A percentile compares a stretch with the other conserved stretches of the same genome.
Conservation (phyloP, 2,329 filamentous ascomycete genomes). For the Dryadomyces quercus-mongolicae region DNA sequence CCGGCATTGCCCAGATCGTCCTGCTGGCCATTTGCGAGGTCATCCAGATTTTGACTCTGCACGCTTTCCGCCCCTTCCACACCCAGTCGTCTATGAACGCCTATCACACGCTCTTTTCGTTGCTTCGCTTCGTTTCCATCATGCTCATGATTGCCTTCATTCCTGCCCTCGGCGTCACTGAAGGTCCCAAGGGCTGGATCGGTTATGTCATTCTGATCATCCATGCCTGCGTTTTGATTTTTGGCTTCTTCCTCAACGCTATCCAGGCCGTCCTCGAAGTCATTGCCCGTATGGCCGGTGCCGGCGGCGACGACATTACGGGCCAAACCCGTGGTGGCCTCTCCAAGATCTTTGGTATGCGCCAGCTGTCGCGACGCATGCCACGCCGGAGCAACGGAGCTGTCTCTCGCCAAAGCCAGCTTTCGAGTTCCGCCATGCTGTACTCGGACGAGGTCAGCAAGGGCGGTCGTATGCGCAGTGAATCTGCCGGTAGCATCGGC, state of each 20-base stretch:
- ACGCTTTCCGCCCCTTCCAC: slow-evolving; percentile 84
- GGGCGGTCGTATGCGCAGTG: slow-evolving; percentile 45
- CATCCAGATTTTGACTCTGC: slow-evolving; percentile 72
- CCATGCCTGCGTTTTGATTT: slow-evolving; percentile 72
- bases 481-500: slow-evolving; percentile 47
- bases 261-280: slow-evolving; percentile 87
- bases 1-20: slow-evolving; percentile 85
- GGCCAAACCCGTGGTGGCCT: slow-evolving; percentile 70
- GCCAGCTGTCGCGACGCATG: slow-evolving; percentile 67
- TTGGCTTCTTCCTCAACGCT: slow-evolving; percentile 89
- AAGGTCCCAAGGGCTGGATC: slow-evolving; percentile 83
- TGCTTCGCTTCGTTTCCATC: slow-evolving; percentile 62
- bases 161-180: slow-evolving; percentile 65
- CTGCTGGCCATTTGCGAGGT: slow-evolving; percentile 91
- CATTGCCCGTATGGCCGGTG: slow-evolving; percentile 67
- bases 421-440: slow-evolving; percentile 74
- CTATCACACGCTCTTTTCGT: slow-evolving; percentile 78
- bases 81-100: slow-evolving; percentile 93
- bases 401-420: slow-evolving; percentile 64
- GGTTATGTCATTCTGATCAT: slow-evolving; percentile 83
- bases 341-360: slow-evolving; percentile 82
- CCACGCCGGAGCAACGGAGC: slow-evolving; percentile 43
- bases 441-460: slow-evolving; percentile 55
- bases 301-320: slow-evolving; percentile 60
- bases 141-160: slow-evolving; percentile 74